Conservation (phyloP, 2,329 filamentous ascomycete species). For the Grosmannia penicillata region DNA sequence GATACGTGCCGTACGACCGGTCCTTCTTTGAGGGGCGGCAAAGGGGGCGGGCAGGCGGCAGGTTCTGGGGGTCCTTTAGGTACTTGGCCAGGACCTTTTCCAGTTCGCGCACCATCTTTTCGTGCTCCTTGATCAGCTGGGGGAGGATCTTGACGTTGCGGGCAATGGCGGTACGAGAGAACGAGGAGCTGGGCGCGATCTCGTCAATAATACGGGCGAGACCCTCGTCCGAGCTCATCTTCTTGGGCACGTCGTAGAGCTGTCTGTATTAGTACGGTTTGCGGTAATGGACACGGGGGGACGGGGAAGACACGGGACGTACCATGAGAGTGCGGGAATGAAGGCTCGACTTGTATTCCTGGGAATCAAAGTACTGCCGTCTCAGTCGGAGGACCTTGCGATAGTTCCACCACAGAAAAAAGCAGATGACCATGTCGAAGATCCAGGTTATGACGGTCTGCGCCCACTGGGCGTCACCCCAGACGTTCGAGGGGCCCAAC, state of each 20-base stretch:
- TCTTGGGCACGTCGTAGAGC: conserved; percentile 71
- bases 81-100: conserved; percentile 81
- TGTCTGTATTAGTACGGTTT: conserved; percentile 16
- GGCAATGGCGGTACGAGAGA: conserved; percentile 69
- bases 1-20: conserved; percentile 46
- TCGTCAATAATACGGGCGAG: conserved; percentile 71
- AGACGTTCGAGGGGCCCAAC: conserved; percentile 45
- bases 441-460: conserved; percentile 44
- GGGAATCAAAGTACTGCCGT: conserved; percentile 66
- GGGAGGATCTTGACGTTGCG: conserved; percentile 88
- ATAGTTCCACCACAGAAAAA: conserved; percentile 87
- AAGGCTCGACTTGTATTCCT: conserved; percentile 77
- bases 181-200: conserved; percentile 62
- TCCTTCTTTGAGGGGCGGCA: conserved; percentile 75
- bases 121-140: conserved; percentile 70
- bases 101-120: conserved; percentile 63
- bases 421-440: conserved; percentile 61
- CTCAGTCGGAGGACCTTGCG: conserved; percentile 55
- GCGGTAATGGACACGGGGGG: not conserved
- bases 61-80: conserved; percentile 67
- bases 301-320: conserved; percentile 11
- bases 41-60: conserved; percentile 62
- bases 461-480: conserved; percentile 38
- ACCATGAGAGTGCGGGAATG: conserved; percentile 61
- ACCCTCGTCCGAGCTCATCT: conserved; percentile 70